Evolutionary conservation across 208 protist genomes (phyloP).

Genomic region (Trypanosoma scelopori): DNA sequence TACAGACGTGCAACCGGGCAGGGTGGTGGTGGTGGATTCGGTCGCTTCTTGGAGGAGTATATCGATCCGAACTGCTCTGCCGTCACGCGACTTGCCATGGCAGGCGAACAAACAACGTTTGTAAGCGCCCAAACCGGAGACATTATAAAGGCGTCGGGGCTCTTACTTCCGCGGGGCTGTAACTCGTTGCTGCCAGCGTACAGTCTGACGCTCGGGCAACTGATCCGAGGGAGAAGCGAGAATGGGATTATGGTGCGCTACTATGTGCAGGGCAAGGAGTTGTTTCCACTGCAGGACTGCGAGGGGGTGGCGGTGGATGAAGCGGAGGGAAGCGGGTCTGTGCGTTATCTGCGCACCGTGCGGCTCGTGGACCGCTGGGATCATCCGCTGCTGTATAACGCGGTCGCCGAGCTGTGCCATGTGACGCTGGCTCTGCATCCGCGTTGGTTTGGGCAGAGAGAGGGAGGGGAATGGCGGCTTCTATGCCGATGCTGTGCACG

Average conservation of each 20-base stretch:
- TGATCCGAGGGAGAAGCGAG: conserved; percentile 23
- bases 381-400: conserved; percentile 41
- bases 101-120: conserved; percentile 39
- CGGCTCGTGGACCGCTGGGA: conserved; percentile 57
- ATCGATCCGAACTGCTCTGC: conserved; percentile 23
- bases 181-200: conserved; percentile 47
- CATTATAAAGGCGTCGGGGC: conserved; percentile 14
- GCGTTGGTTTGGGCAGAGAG: not conserved
- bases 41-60: conserved; percentile 64
- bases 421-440: conserved; percentile 13
- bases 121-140: conserved; percentile 36
- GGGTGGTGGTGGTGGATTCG: conserved; percentile 32
- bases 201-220: conserved; percentile 74
- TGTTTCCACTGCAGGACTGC: conserved; percentile 12
- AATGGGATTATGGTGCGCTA: conserved; percentile 14
- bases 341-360: conserved; percentile 49
- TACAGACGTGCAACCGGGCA: not conserved
- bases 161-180: not conserved
- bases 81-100: not conserved
- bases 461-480: conserved; percentile 7
- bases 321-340: not conserved
- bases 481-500: conserved; percentile 49
- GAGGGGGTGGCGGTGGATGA: not conserved
- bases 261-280: conserved; percentile 65
- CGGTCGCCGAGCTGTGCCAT: conserved; percentile 16